Evolutionary conservation across 2,329 filamentous ascomycete species (phyloP).

Genomic region (Fusarium temperatum): DNA sequence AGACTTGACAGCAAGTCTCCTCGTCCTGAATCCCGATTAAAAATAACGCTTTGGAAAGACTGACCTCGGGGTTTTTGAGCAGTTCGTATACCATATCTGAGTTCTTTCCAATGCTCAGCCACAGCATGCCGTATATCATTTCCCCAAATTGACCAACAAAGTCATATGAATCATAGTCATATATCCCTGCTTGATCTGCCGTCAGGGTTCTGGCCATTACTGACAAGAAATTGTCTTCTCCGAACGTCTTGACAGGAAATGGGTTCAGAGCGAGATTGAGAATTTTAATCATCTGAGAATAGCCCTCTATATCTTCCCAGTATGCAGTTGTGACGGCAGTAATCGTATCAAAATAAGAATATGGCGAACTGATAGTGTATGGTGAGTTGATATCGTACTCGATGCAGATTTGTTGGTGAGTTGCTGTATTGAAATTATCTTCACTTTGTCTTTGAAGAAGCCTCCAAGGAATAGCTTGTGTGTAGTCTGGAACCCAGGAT

Average conservation of each 20-base stretch:
- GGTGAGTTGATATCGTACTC: neutral
- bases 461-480: neutral
- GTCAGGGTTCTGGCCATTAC: neutral
- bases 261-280: neutral
- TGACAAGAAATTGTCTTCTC: neutral
- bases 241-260: neutral
- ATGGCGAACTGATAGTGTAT: neutral
- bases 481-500: constrained; percentile 3
- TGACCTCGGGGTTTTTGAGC: neutral
- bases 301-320: neutral
- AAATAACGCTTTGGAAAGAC: neutral
- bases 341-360: neutral
- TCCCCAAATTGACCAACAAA: neutral
- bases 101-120: neutral
- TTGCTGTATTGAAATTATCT: neutral
- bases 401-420: neutral
- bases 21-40: neutral
- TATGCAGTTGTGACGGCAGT: neutral
- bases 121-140: neutral
- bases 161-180: neutral
- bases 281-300: neutral
- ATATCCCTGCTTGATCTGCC: neutral
- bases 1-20: neutral
- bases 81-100: neutral
- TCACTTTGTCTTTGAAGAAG: neutral